phyloP scores from a whole-genome alignment of 2,329 filamentous ascomycete species.

The Xylariaceae sp. region DNA sequence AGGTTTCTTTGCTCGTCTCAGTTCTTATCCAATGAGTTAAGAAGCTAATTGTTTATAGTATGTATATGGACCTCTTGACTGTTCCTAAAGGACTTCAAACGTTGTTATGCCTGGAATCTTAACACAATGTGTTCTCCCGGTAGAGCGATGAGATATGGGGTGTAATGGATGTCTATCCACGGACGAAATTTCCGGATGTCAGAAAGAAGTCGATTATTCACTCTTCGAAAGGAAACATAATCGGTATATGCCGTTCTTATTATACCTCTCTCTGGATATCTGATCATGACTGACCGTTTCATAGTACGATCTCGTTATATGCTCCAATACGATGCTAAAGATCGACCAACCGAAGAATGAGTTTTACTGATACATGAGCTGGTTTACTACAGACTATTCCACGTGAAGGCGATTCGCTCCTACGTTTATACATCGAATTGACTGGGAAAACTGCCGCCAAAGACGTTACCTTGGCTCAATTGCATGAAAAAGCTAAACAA shows the following conservation, averaged over 20 bases:
- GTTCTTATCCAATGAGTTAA: no score
- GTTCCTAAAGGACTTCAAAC: no score
- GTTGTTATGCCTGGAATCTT: background rate
- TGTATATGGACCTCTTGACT: no score
- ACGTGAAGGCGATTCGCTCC: slow-evolving; percentile 52
- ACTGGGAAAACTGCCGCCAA: slow-evolving; percentile 42
- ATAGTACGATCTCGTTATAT: no score
- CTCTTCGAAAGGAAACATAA: slow-evolving; percentile 45
- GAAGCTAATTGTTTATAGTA: no score
- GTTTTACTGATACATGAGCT: no score
- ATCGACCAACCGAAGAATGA: no score
- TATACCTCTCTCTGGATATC: no score
- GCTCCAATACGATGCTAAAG: no score
- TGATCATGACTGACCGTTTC: no score
- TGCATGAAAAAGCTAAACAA: slow-evolving; percentile 48
- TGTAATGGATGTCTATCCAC: slow-evolving; percentile 47
- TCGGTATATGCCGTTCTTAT: no score
- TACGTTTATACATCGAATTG: slow-evolving; percentile 61
- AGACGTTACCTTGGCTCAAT: slow-evolving; percentile 47
- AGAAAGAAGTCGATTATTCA: slow-evolving; percentile 53
- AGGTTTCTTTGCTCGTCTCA: no score
- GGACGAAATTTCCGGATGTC: slow-evolving; percentile 60
- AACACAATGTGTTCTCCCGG: background rate
- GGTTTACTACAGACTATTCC: slow-evolving; percentile 54
- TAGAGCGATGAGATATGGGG: slow-evolving; percentile 9